Evolutionary conservation across 129 eudicot species (phyloP), one percentile per base, ranked within the genome.

Genomic region (Lactuca sativa): DNA sequence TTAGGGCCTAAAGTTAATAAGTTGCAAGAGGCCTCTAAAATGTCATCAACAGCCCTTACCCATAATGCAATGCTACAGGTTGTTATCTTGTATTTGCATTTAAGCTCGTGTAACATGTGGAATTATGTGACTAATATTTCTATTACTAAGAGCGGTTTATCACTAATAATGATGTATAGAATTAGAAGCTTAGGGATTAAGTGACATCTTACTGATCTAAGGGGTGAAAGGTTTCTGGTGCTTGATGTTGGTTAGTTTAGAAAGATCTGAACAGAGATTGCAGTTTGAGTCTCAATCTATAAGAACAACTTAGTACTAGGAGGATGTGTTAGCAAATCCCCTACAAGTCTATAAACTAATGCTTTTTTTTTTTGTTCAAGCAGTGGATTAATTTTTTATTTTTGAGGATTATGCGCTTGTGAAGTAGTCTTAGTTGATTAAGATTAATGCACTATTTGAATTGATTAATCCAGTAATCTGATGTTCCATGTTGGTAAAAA

Each of bases 161-260:
- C 7, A 41, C 48, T 41, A 7, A 41, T 6, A 41, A 6, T 6
- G 48, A 41, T 41, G 9, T 6, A 41, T n/a, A n/a, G n/a, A n/a
- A n/a, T n/a, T 41, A 7, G 44, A 6, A 40, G 12, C 48, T 41
- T 7, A 41, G 44, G 44, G 15, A 0, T 5, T 59, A 12, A 59
- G 38, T 32, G 41, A 12, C 40, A 58, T 30, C 63, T 10, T 11
- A 16, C 38, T 59, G 18, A 11, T 31, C 41, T 32, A 56, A 7
- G 61, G 61, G 64, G 18, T 32, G 64, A 59, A 59, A 59, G 11
- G 64, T 32, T 31, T 13, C 65, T 9, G 25, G 64, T 13, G 49
- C 48, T 61, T 6, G 3, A 34, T 61, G 10, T 40, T 40, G 44
- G 9, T 6, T 7, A 40, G 44, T 40, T 40, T 40, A 40, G 44